Evolutionary conservation across 352 stramenopile genomes (phyloP).

Genomic region (Globisporangium carolinianum): DNA sequence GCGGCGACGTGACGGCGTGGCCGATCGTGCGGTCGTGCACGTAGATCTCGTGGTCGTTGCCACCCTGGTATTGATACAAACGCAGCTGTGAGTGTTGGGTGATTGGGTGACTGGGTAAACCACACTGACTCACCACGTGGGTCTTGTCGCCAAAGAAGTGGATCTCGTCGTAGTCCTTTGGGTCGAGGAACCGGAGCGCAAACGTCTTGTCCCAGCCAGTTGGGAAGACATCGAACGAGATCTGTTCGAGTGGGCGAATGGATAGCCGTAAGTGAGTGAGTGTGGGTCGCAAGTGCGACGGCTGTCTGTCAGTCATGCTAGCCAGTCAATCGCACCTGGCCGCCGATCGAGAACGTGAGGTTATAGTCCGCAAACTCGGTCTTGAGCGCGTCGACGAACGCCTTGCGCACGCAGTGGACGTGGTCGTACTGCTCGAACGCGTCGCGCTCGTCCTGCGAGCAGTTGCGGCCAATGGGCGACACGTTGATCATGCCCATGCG

Average conservation of each 20-base stretch:
- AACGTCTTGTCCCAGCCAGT: constrained; percentile 99
- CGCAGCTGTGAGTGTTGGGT: no score
- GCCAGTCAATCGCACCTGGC: constrained; percentile 44
- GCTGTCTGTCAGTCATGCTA: no score
- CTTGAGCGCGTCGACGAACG: constrained; percentile 95
- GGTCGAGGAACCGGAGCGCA: constrained; percentile 91
- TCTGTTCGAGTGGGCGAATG: constrained; percentile 46
- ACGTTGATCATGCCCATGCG: constrained; percentile 99
- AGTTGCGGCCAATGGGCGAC: constrained; percentile 97
- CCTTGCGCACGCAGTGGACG: constrained; percentile 89
- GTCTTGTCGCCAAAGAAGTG: constrained; percentile 99
- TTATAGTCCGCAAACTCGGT: constrained; percentile 93
- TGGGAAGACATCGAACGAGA: constrained; percentile 99
- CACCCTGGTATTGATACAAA: constrained; percentile 46
- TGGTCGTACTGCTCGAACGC: constrained; percentile 98
- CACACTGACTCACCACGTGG: constrained; percentile 63
- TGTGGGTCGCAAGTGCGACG: background rate
- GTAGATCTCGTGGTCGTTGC: constrained; percentile 99
- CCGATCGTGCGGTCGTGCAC: constrained; percentile 94
- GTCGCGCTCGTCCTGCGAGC: constrained; percentile 96
- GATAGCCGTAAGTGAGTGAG: background rate
- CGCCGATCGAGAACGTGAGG: constrained; percentile 97
- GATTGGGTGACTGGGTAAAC: no score
- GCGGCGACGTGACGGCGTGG: constrained; percentile 93
- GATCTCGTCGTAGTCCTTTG: constrained; percentile 97